Evolutionary conservation across 1,139 yeast genomes (phyloP), one percentile per base, ranked within the genome.

Genomic region (Geotrichum citri-aurantii): DNA sequence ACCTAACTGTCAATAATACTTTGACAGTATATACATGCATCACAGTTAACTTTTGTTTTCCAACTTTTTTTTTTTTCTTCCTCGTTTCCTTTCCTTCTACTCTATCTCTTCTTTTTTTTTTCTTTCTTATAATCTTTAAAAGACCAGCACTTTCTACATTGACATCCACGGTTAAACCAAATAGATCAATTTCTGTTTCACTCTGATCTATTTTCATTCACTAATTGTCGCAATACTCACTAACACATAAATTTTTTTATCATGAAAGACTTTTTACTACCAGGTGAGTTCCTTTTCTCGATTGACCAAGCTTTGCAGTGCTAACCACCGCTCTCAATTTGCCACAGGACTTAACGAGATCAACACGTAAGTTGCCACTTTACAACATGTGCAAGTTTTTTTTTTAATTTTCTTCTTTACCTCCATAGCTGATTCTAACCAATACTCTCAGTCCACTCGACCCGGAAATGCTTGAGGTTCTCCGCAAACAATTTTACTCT

Each of bases 401-500:
- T 23, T 46, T 33, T 14, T 17, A 42, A 14, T 29, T 10, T n/a
- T 47, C 24, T 23, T 46, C 26, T 14, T 17, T 31, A 14, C 27
- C 5, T n/a, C 40, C 24, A 2, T 54, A 46, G 37, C 50, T 65
- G 23, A 61, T 66, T 47, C 66, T 27, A 57, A 77, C 48, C 72
- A 17, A 68, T 56, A 69, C 71, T 3, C 60, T 67, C 61, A 81
- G 83, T 52, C 88, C 97, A 0, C 80, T 93, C 48, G 79, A 92
- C 1, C 79, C 81, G 2, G 88, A 86, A 61, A 95, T 93, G 69
- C 78, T 95, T 53, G 84, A 82, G 19, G 81, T 91, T 3, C 79
- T 93, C 48, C 84, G 82, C 62, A 81, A 85, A 66, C 97, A 92
- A 66, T 89, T 90, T 52, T 82, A 84, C 42, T 78, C 86, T 1